These are phyloP conservation scores for Phytophthora palmivora DNA, from an alignment of 352 stramenopile species.

Conservation along the genomic window DNA sequence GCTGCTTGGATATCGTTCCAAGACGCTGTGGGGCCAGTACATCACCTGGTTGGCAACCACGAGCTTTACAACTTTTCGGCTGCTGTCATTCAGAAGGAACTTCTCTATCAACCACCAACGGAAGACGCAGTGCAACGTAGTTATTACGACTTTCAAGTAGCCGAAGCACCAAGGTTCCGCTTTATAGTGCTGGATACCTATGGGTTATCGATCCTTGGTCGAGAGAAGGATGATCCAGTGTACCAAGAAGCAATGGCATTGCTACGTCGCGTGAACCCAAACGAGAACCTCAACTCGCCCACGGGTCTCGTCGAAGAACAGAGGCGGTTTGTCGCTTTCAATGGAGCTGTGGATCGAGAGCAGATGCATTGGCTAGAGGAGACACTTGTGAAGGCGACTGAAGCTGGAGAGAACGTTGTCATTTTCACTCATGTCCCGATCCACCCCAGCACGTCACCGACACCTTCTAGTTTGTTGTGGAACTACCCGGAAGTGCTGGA, in stretches of 20 bases:
- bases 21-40: slow-evolving; percentile 54
- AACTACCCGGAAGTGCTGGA: slow-evolving; percentile 78
- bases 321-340: slow-evolving; percentile 80
- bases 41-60: slow-evolving; percentile 87
- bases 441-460: slow-evolving; percentile 47
- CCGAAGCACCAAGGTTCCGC: slow-evolving; percentile 48
- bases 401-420: slow-evolving; percentile 57
- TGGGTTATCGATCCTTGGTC: slow-evolving; percentile 67
- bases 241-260: slow-evolving; percentile 47
- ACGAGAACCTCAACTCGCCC: slow-evolving; percentile 81
- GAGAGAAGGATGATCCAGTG: slow-evolving; percentile 50
- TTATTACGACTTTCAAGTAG: slow-evolving; percentile 76
- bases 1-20: slow-evolving; percentile 55
- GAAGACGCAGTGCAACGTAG: slow-evolving; percentile 20
- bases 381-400: slow-evolving; percentile 40
- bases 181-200: slow-evolving; percentile 83
- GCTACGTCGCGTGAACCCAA: slow-evolving; percentile 63
- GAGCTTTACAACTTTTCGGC: slow-evolving; percentile 85
- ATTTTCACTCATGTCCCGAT: slow-evolving; percentile 81
- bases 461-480: slow-evolving; percentile 67
- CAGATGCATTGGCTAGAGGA: slow-evolving; percentile 70
- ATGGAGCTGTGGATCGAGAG: slow-evolving; percentile 64
- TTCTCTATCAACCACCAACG: slow-evolving; percentile 42
- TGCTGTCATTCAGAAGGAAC: slow-evolving; percentile 47
- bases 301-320: slow-evolving; percentile 48